phyloP scores from a whole-genome alignment of 2,329 filamentous ascomycete species.

The Geoglossum cookeanum region DNA sequence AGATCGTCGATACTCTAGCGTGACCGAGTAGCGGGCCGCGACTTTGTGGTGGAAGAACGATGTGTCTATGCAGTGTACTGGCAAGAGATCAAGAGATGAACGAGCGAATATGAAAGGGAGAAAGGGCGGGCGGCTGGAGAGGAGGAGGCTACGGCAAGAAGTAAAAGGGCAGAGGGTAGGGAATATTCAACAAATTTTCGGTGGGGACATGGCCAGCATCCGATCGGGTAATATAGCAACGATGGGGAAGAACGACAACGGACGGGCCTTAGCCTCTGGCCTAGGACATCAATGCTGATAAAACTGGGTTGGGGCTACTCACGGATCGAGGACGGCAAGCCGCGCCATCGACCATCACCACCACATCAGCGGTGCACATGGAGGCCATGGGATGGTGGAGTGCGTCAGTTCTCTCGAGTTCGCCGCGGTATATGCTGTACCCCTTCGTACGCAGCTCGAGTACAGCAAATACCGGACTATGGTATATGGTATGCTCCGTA shows the following conservation, averaged over 20 bases:
- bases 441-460: too few species aligned
- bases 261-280: neutral
- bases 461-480: too few species aligned
- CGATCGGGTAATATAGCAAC: neutral
- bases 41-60: neutral
- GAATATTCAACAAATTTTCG: neutral
- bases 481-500: neutral
- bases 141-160: neutral
- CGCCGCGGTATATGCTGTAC: too few species aligned
- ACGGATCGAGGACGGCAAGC: neutral
- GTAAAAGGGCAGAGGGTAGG: neutral
- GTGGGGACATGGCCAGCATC: neutral
- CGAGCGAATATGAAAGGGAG: neutral
- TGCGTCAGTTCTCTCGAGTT: too few species aligned
- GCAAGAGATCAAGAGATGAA: neutral
- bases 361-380: neutral
- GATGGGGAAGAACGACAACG: neutral
- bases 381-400: neutral
- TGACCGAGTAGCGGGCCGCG: neutral
- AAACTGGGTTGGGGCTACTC: neutral
- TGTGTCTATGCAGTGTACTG: neutral
- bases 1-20: slow-evolving; percentile 1
- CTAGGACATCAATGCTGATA: neutral
- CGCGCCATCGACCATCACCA: neutral
- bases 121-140: neutral